Base-by-base conservation (phyloP, 2,329 filamentous ascomycete species). In the Fusarium beomiforme region DNA sequence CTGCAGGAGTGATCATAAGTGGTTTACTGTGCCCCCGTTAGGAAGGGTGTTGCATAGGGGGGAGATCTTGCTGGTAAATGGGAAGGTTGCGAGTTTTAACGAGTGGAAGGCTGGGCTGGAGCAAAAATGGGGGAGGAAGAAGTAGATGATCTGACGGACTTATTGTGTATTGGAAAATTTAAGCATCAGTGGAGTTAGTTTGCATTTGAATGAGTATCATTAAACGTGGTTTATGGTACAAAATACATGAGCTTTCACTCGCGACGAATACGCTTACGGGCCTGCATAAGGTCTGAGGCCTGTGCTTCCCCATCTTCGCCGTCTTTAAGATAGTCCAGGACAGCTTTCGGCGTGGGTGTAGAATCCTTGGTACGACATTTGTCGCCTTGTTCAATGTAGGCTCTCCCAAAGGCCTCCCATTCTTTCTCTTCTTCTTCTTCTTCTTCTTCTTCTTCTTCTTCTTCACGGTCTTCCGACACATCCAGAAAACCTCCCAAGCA, bases 11-110 rank as follows among this genome's bases (percentile, higher is more conserved):
- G 78, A 81, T 41, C 82, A 84, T 49, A 73, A 78, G 41, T 84
- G 82, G 82, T 77, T 84, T 21, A 49, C 72, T 2, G 80, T 84
- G n/a, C 79, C 78, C 26, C 78, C 82, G 8, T 63, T 84, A 61
- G 71, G 75, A n/a, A 76, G 64, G 41, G 70, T 77, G 5, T 54
- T 84, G 24, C 79, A 81, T 16, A 78, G 78, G 16, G 82, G 82
- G 3, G 80, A 84, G 74, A 81, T 84, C 33, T 55, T 83, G n/a
- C 67, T 81, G 3, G 64, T 44, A 1, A 75, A 78, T 50, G 81
- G 78, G 0, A 60, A 75, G 29, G 77, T 83, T 12, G 74, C 74
- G 55, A 72, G 74, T 13, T 79, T 83, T 58, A 72, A 62, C 0
- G 78, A 81, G 46, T 84, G 82, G 82, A 81, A 81, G 69, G 71